phyloP scores from a whole-genome alignment of 129 eudicot species.

The sunflower (Helianthus annuus) region HanXRQr2.0-SUNRISE NC_035438.2:19028713-19029212 shows the following conservation, averaged over 20 bases:
- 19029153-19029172: not conserved
- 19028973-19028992: not conserved
- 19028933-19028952: not conserved
- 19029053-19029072: constrained; percentile 79
- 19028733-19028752: not conserved
- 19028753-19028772: not conserved
- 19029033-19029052: constrained; percentile 93
- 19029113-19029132: not conserved
- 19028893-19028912: not conserved
- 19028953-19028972: not conserved
- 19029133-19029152: not conserved
- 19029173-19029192: not conserved
- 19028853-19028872: constrained; percentile 8
- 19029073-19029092: constrained; percentile 94
- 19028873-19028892: constrained; percentile 2
- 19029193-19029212: not conserved
- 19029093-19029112: constrained; percentile 60
- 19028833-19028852: not conserved
- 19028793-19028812: not conserved
- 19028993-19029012: constrained; percentile 11
- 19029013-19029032: constrained; percentile 35
- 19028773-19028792: not conserved
- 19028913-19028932: not conserved
- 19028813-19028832: not conserved
- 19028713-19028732: not conserved